phyloP scores from a whole-genome alignment of 768 basidiomycete species.

The Pulveroboletus sp. region DNA sequence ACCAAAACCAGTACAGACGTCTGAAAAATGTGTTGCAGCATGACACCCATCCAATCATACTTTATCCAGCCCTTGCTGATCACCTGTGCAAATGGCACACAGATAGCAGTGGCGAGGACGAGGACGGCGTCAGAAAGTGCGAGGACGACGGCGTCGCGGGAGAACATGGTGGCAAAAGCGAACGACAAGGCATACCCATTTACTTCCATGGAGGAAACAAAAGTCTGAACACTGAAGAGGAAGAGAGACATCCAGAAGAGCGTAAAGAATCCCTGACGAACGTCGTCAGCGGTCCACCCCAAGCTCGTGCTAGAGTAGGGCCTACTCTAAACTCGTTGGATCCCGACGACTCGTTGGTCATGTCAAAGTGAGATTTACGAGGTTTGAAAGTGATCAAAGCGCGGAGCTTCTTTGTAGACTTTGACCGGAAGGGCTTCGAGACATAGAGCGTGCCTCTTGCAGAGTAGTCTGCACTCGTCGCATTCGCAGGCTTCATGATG shows the following conservation, averaged over 20 bases:
- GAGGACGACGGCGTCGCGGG: conserved; percentile 75
- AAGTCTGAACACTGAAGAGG: conserved; percentile 74
- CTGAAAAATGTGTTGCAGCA: conserved; percentile 81
- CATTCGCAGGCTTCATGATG: conserved; percentile 13
- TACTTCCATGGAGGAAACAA: conserved; percentile 71
- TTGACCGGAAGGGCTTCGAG: conserved; percentile 72
- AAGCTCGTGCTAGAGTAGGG: not conserved
- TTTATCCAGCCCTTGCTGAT: conserved; percentile 74
- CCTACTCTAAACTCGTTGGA: conserved; percentile 81
- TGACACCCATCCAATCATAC: conserved; percentile 72
- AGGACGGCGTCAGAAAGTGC: conserved; percentile 83
- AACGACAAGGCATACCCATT: conserved; percentile 75
- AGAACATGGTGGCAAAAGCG: conserved; percentile 82
- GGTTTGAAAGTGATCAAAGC: conserved; percentile 85
- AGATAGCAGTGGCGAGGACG: conserved; percentile 68
- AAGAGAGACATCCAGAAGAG: conserved; percentile 93
- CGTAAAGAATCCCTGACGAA: conserved; percentile 79
- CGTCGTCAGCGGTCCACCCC: conserved; percentile 1
- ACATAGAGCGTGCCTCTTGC: conserved; percentile 67
- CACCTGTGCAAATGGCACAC: conserved; percentile 80
- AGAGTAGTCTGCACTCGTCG: conserved; percentile 34
- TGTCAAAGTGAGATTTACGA: conserved; percentile 82
- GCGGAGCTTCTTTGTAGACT: conserved; percentile 69
- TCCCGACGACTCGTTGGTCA: conserved; percentile 64
- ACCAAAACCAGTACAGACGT: conserved; percentile 65